Conservation (phyloP, 805 yeast species). For the Candida succiphila region DNA sequence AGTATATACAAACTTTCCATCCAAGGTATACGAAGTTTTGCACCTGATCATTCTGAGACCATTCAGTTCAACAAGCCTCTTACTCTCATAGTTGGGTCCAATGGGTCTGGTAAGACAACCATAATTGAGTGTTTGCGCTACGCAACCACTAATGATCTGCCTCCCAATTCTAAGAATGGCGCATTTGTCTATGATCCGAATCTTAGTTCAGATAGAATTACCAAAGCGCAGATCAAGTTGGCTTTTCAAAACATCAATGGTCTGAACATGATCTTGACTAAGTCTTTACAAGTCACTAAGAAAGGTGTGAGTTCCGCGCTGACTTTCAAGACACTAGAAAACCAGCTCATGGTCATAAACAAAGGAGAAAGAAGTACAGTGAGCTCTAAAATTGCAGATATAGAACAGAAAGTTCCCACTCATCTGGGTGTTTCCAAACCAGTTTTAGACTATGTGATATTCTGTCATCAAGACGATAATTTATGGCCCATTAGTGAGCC, state of each 20-base stretch:
- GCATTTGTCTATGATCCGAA: constrained; percentile 94
- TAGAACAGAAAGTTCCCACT: constrained; percentile 73
- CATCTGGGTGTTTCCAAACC: constrained; percentile 85
- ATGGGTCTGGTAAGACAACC: constrained; percentile 96
- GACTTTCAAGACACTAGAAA: constrained; percentile 86
- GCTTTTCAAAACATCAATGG: constrained; percentile 72
- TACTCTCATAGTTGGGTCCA: constrained; percentile 89
- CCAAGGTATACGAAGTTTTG: constrained; percentile 86
- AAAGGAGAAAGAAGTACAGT: constrained; percentile 64
- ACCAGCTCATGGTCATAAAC: constrained; percentile 61
- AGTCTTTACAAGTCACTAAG: constrained; percentile 67
- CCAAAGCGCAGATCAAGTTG: constrained; percentile 82
- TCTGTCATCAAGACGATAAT: constrained; percentile 96
- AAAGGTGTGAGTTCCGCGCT: constrained; percentile 41
- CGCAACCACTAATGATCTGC: constrained; percentile 91
- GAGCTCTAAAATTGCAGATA: constrained; percentile 73
- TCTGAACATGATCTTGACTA: constrained; percentile 72
- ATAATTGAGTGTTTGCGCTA: constrained; percentile 89
- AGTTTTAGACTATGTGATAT: constrained; percentile 81
- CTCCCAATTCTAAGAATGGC: constrained; percentile 93
- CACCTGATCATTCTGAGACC: constrained; percentile 73
- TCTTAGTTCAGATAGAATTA: constrained; percentile 62
- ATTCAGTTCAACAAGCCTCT: constrained; percentile 85
- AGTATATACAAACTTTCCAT: constrained; percentile 54
- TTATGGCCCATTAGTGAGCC: constrained; percentile 97